Evolutionary conservation across 306 rosid species (phyloP), one percentile per base, ranked within the genome.

Genomic region (Medicago lupulina): DNA sequence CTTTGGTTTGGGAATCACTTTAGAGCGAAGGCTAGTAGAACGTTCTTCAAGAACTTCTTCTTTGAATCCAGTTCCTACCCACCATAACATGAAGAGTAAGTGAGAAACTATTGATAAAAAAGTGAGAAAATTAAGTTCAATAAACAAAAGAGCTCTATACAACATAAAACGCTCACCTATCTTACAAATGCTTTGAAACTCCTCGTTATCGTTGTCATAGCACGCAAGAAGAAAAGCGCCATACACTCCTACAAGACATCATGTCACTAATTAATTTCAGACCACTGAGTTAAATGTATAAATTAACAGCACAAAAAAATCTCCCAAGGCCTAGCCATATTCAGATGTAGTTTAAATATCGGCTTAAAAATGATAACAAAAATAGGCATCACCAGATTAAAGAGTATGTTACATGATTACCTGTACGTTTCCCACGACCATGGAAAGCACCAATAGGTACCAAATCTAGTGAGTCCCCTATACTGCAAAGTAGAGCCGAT

Each of bases 391-490:
- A 28, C 19, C 39, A 34, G 23, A 41, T 67, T 72, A 63, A 53
- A 65, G 77, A 76, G 31, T 50, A 47, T 14, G 23, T 74, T 64
- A 41, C 49, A 58, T 57, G 21, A 79, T 84, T 73, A 95, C 97
- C 99, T 90, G 97, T 87, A 67, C 97, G 97, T 76, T 90, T 95
- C 60, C 98, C 97, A 50, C 93, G 97, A 23, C 99, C 99, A 8
- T 90, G 92, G 71, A 95, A 95, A 74, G 97, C 99, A 76, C 89
- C 99, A 80, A 95, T 90, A 62, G 99, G 97, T 21, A 90, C 99
- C 97, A 92, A 87, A 88, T 95, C 97, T 70, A 95, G 81, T 0
- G 99, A 95, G 85, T 95, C 97, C 75, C 99, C 99, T 49, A 95
- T 84, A 79, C 99, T 92, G 91, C 84, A 84, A 53, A 66, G 51